These are phyloP conservation scores for Farysia itapuensis DNA, from an alignment of 1,284 basidiomycete genomes.

Conservation along the genomic window DNA sequence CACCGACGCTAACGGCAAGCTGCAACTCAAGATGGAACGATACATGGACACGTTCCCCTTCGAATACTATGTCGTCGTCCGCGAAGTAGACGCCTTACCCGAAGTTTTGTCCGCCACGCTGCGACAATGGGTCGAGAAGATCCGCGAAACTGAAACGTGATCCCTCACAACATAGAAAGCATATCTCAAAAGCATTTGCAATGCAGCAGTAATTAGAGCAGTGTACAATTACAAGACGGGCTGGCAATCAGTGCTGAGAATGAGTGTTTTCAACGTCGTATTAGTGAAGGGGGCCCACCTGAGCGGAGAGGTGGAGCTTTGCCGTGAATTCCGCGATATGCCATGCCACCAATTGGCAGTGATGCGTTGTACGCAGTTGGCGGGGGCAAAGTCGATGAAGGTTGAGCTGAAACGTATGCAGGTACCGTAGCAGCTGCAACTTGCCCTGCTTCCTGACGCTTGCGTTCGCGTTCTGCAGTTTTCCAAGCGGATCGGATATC, in stretches of 20 bases:
- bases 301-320: constrained; percentile 25
- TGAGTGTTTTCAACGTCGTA: constrained; percentile 6
- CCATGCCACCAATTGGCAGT: constrained; percentile 26
- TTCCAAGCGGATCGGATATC: constrained; percentile 51
- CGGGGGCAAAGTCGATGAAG: too few species aligned
- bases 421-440: not conserved
- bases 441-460: constrained; percentile 15
- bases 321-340: constrained; percentile 28
- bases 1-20: constrained; percentile 67
- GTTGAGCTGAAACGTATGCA: not conserved
- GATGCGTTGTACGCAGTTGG: constrained; percentile 6
- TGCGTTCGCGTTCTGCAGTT: constrained; percentile 28
- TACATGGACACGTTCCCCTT: constrained; percentile 95
- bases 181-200: too few species aligned
- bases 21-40: constrained; percentile 84
- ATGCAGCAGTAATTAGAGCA: too few species aligned
- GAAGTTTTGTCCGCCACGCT: constrained; percentile 88
- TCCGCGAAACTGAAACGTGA: constrained; percentile 39
- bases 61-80: constrained; percentile 91
- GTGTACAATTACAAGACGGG: too few species aligned
- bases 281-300: constrained; percentile 14
- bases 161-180: too few species aligned
- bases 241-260: too few species aligned
- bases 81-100: constrained; percentile 87
- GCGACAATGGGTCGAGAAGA: constrained; percentile 71